Evolutionary conservation across 2,329 filamentous ascomycete genomes (phyloP).

Genomic region (Cordyceps cateniannulata): DNA sequence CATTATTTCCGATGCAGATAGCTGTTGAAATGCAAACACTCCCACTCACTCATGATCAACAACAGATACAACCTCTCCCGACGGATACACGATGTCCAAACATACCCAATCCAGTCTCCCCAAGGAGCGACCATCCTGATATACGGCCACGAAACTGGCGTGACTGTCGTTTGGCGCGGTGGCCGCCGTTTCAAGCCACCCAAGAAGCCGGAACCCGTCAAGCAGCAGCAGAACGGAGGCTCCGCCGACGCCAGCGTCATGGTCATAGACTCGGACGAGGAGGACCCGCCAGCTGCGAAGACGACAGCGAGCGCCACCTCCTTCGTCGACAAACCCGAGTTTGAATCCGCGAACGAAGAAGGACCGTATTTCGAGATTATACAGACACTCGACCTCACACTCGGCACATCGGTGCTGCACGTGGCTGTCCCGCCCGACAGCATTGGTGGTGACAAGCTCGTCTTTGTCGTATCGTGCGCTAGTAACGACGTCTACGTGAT

Average conservation of each 20-base stretch:
- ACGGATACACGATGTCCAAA: constrained; percentile 53
- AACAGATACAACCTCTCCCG: constrained; percentile 53
- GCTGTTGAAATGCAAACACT: not conserved
- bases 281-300: constrained; percentile 33
- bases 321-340: constrained; percentile 22
- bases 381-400: constrained; percentile 55
- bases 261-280: constrained; percentile 59
- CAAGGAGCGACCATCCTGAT: constrained; percentile 58
- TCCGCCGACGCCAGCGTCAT: constrained; percentile 47
- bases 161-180: constrained; percentile 57
- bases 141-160: constrained; percentile 57
- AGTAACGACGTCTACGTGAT: constrained; percentile 51
- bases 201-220: constrained; percentile 26
- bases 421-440: constrained; percentile 50
- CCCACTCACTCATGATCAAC: not conserved
- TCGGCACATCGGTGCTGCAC: constrained; percentile 49
- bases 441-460: constrained; percentile 37
- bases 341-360: constrained; percentile 48
- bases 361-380: constrained; percentile 47
- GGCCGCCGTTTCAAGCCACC: constrained; percentile 50
- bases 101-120: constrained; percentile 54
- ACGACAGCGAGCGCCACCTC: constrained; percentile 17
- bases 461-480: constrained; percentile 55
- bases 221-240: constrained; percentile 45
- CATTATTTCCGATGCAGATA: not conserved